These are phyloP conservation scores for Candida caryicola DNA, from an alignment of 805 yeast genomes.

Conservation along the genomic window DNA sequence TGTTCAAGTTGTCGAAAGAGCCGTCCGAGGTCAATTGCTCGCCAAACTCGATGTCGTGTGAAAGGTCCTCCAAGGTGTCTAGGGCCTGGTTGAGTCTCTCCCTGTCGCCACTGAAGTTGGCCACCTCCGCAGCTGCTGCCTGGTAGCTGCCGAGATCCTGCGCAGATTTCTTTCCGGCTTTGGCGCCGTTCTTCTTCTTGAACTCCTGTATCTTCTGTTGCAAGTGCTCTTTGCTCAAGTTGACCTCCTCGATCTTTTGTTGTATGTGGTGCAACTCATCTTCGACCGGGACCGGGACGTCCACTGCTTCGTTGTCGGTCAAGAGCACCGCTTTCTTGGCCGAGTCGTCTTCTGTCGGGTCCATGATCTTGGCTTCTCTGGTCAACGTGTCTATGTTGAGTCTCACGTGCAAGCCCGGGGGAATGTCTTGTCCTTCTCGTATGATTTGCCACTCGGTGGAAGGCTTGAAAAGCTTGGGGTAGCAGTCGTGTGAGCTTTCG, in stretches of 20 bases:
- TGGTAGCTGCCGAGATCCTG: constrained; percentile 19
- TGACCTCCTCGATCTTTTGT: constrained; percentile 4
- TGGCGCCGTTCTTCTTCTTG: constrained; percentile 5
- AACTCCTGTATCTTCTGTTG: constrained; percentile 3
- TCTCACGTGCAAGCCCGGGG: constrained; percentile 76
- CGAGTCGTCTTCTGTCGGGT: constrained; percentile 19
- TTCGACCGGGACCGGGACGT: constrained; percentile 4
- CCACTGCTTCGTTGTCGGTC: constrained; percentile 9
- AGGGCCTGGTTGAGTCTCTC: constrained; percentile 28
- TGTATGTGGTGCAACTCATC: constrained; percentile 4
- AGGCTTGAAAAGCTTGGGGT: constrained; percentile 63
- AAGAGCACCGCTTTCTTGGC: constrained; percentile 12
- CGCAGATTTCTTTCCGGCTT: constrained; percentile 4
- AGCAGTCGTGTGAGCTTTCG: constrained; percentile 50
- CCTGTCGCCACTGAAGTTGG: constrained; percentile 15
- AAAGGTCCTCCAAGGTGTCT: constrained; percentile 51
- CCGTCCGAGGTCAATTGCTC: constrained; percentile 39
- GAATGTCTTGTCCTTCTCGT: constrained; percentile 69
- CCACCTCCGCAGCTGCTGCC: constrained; percentile 20
- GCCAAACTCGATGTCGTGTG: constrained; percentile 68
- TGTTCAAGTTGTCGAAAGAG: constrained; percentile 25
- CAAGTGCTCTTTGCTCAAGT: constrained; percentile 4
- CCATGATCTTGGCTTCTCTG: constrained; percentile 65
- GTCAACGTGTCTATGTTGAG: constrained; percentile 69
- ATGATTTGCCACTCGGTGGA: constrained; percentile 66